These are phyloP conservation scores for Pseudoperonospora humuli DNA, from an alignment of 352 stramenopile species.

Conservation along the genomic window DNA sequence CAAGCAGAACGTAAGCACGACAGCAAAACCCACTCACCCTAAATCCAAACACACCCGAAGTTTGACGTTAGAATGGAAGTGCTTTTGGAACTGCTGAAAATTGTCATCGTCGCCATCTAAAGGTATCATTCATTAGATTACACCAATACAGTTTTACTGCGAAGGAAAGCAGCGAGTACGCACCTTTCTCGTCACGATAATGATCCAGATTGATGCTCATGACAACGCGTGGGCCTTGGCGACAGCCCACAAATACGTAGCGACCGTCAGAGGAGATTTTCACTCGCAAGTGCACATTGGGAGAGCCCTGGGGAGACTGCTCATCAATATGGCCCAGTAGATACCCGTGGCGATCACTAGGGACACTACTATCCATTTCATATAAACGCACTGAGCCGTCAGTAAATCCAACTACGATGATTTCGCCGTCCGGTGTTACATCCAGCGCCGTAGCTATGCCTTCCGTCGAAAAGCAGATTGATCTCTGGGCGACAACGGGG, in stretches of 20 bases:
- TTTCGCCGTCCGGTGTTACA: slow-evolving; percentile 69
- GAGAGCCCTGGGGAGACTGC: slow-evolving; percentile 44
- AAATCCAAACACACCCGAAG: slow-evolving; percentile 41
- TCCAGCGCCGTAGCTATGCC: slow-evolving; percentile 66
- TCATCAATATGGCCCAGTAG: slow-evolving; percentile 77
- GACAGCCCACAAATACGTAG: slow-evolving; percentile 79
- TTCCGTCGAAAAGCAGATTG: slow-evolving; percentile 76
- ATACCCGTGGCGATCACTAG: slow-evolving; percentile 74
- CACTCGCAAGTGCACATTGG: slow-evolving; percentile 48
- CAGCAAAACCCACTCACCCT: neutral
- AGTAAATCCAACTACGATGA: slow-evolving; percentile 74
- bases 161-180: slow-evolving; percentile 2
- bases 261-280: slow-evolving; percentile 73
- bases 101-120: slow-evolving; percentile 72
- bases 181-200: slow-evolving; percentile 79
- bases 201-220: slow-evolving; percentile 80
- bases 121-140: slow-evolving; percentile 1
- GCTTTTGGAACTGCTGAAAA: slow-evolving; percentile 73
- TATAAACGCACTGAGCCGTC: slow-evolving; percentile 74
- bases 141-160: neutral
- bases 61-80: slow-evolving; percentile 49
- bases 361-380: slow-evolving; percentile 79
- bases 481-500: slow-evolving; percentile 44
- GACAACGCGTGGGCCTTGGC: slow-evolving; percentile 51
- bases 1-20: slow-evolving; percentile 1